Percentiles rank a stretch among this genome's conserved stretches.
phyloP scores from a whole-genome alignment of 495 filamentous ascomycete species.

The Monascus purpureus region DNA sequence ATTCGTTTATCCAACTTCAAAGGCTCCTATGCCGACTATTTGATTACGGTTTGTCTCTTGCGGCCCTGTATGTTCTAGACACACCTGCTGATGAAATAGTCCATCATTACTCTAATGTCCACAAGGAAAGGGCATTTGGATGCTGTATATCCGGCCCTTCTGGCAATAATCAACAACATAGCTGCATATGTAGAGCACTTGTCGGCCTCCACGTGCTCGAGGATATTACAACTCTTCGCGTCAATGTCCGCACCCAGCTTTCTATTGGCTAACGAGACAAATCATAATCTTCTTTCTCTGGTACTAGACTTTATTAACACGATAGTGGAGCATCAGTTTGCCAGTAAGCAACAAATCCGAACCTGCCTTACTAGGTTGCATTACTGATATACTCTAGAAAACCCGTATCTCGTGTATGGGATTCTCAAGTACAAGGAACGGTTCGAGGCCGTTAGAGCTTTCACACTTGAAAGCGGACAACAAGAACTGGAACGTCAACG shows the following conservation, averaged over 20 bases:
- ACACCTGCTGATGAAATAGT: slow-evolving; percentile 43
- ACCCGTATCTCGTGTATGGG: slow-evolving; percentile 68
- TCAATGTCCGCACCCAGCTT: slow-evolving; percentile 94
- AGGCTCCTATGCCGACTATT: slow-evolving; percentile 85
- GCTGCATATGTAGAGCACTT: slow-evolving; percentile 69
- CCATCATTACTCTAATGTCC: slow-evolving; percentile 83
- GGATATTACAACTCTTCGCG: slow-evolving; percentile 76
- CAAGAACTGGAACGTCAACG: slow-evolving; percentile 80
- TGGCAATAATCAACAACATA: slow-evolving; percentile 89
- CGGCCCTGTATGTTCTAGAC: not conserved
- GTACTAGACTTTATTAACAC: slow-evolving; percentile 85
- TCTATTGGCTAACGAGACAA: slow-evolving; percentile 88
- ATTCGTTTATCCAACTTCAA: slow-evolving; percentile 74
- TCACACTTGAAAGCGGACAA: slow-evolving; percentile 90
- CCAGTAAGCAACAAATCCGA: slow-evolving; percentile 36
- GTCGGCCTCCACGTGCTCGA: slow-evolving; percentile 59
- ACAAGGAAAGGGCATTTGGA: slow-evolving; percentile 83
- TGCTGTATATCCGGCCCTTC: slow-evolving; percentile 81
- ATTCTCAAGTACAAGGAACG: slow-evolving; percentile 67
- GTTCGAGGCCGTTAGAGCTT: slow-evolving; percentile 78
- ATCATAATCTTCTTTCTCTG: slow-evolving; percentile 68
- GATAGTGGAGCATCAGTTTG: slow-evolving; percentile 83
- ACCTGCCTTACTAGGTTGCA: not conserved
- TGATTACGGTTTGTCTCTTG: slow-evolving; percentile 54
- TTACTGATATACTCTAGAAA: slow-evolving; percentile 41